Base-by-base conservation (phyloP, 768 basidiomycete genomes). In the Termitomyces sp. region DNA sequence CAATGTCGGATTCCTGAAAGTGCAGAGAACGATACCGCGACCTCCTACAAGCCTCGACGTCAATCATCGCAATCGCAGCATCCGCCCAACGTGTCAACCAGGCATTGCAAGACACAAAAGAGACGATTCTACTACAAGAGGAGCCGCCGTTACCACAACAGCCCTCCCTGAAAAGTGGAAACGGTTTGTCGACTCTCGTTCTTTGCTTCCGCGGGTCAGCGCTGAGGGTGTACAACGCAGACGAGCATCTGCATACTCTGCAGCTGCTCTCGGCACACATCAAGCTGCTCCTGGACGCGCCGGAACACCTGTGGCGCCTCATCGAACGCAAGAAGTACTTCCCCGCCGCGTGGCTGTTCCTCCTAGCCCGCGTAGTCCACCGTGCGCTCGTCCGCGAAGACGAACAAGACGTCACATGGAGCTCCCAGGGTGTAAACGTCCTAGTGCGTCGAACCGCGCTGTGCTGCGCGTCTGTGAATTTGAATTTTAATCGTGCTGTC, bases 281-380 rank as follows among this genome's bases (percentile, higher is more conserved):
- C 67, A 96, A 95, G 70, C 74, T 97, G n/a, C 79, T 97, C 18
- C 74, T 97, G 6, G 95, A 97, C 72, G 88, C 92, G 9, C 93
- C 95, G 7, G 95, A 97, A 70, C 87, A 94, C 72, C 72, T 97
- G 23, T 97, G 95, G 90, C 82, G 90, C 4, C 78, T 95, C 55
- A 83, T 96, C 58, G 91, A 95, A 66, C 78, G 83, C 54, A 88
- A 89, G 67, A 81, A 83, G 57, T 94, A 89, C 65, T 80, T 94
- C 32, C 79, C 88, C 36, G 95, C 95, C 6, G 87, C 92, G 14
- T 95, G 90, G 89, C 72, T 96, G 50, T 95, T 93, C 72, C 79
- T 94, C 16, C 78, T 96, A 20, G 83, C 93, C 8, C 82, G 93
- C 5, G 92, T 95, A 0, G 91, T 95, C 8, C 87, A 95, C 69